Percentiles rank a stretch among this genome's conserved stretches.
phyloP scores from a whole-genome alignment of 805 yeast species.

The Nadsonia fulvescens region DNA sequence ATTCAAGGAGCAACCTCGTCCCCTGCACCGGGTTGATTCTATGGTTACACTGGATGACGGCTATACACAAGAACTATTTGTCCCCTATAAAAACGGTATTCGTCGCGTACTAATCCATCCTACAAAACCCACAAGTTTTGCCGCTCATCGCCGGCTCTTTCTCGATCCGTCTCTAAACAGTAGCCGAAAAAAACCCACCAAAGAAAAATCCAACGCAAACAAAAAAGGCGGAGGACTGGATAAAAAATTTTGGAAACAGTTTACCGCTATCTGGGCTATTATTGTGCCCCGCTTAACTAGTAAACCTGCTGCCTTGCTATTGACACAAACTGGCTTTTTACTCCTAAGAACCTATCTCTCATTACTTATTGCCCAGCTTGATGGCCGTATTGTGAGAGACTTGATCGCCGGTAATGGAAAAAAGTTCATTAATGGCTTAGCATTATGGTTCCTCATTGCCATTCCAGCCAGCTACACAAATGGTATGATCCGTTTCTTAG shows the following conservation, averaged over 20 bases:
- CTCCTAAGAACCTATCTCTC: constrained; percentile 76
- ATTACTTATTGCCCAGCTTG: constrained; percentile 68
- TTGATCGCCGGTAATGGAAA: constrained; percentile 65
- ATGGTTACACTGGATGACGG: constrained; percentile 15
- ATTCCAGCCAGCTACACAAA: constrained; percentile 88
- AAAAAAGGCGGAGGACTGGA: constrained; percentile 19
- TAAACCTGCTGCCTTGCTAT: constrained; percentile 45
- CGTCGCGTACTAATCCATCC: constrained; percentile 15
- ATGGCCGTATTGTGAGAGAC: constrained; percentile 83
- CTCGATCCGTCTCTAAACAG: constrained; percentile 9
- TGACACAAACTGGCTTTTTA: constrained; percentile 56
- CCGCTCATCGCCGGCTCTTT: constrained; percentile 16
- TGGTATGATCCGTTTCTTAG: constrained; percentile 69
- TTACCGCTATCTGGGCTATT: constrained; percentile 60
- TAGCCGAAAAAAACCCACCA: constrained; percentile 3
- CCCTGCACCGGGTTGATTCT: constrained; percentile 12
- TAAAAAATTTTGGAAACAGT: constrained; percentile 53
- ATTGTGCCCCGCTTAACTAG: constrained; percentile 60
- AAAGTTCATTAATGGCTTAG: constrained; percentile 57
- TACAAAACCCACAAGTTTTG: constrained; percentile 14
- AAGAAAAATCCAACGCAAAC: constrained; percentile 2
- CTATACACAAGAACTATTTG: constrained; percentile 14
- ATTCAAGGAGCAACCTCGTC: constrained; percentile 1
- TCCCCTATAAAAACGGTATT: constrained; percentile 9
- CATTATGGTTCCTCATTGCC: constrained; percentile 78